Evolutionary conservation across 2,329 filamentous ascomycete species (phyloP).

Genomic region (Pseudogymnoascus sp.): DNA sequence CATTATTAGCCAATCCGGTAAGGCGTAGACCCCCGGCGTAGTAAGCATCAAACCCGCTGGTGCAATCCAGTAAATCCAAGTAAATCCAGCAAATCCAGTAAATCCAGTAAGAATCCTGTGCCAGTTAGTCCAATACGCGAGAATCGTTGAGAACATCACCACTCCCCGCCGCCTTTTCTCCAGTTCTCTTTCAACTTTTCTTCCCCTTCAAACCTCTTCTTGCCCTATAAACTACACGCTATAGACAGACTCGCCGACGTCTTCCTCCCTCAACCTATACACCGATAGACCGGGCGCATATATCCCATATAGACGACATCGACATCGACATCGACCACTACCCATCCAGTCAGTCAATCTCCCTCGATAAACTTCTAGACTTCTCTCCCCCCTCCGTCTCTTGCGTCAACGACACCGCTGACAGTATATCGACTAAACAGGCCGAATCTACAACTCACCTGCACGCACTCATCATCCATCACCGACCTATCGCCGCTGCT

Average conservation of each 20-base stretch:
- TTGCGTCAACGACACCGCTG: background rate
- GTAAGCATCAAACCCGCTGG: background rate
- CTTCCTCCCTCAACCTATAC: background rate
- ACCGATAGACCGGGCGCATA: background rate
- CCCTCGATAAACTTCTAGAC: background rate
- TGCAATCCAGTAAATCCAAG: background rate
- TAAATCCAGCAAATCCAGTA: background rate
- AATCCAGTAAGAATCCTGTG: background rate
- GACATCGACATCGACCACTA: background rate
- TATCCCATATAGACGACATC: background rate
- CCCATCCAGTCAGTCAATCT: background rate
- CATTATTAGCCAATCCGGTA: background rate
- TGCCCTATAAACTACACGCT: background rate
- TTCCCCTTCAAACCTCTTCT: background rate
- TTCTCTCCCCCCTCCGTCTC: background rate
- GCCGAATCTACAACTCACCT: background rate
- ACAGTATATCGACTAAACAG: background rate
- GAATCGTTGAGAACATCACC: conserved; percentile 1
- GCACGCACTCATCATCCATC: background rate
- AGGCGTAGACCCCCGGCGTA: background rate
- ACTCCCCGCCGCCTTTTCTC: background rate
- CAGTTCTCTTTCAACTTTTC: background rate
- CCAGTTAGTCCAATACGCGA: background rate
- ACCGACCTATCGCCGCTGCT: background rate
- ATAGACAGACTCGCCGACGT: background rate